Conservation (phyloP, 305 asterid species). For the Fraxinus dipetala region DNA sequence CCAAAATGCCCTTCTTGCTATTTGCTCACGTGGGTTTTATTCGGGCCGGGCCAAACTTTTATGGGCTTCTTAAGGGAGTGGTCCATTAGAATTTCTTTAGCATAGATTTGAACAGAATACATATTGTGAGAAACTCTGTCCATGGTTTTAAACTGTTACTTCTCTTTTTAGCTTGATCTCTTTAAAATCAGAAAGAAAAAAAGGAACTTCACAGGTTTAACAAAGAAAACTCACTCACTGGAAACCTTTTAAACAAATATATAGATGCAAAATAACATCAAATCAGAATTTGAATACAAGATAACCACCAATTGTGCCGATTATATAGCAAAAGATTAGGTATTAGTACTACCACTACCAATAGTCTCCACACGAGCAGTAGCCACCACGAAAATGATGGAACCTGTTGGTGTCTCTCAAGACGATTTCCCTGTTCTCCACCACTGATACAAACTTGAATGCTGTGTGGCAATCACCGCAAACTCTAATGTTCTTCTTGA, state of each 20-base stretch:
- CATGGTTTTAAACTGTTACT: not conserved
- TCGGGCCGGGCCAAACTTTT: constrained; percentile 15
- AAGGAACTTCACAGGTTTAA: not conserved
- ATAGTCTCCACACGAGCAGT: constrained; percentile 85
- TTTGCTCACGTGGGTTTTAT: constrained; percentile 3
- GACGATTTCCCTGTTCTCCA: constrained; percentile 60
- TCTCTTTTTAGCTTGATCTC: not conserved
- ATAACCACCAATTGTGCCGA: not conserved
- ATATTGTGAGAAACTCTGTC: not conserved
- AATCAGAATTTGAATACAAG: not conserved
- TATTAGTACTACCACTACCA: constrained; percentile 46
- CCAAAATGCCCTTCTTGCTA: constrained; percentile 22
- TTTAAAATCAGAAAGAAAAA: not conserved
- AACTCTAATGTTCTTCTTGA: constrained; percentile 85
- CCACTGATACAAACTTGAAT: constrained; percentile 62
- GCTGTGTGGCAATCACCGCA: constrained; percentile 85
- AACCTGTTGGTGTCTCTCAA: constrained; percentile 81
- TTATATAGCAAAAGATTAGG: not conserved
- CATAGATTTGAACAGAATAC: not conserved
- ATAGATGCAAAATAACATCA: not conserved
- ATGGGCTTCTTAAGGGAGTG: constrained; percentile 16
- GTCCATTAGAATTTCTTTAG: not conserved
- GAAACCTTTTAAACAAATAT: not conserved
- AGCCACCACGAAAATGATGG: constrained; percentile 73
- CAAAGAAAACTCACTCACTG: not conserved